Evolutionary conservation across 257 asterid genomes (phyloP), one percentile per base, ranked within the genome.

Genomic region (Solanum bukasovii): DNA sequence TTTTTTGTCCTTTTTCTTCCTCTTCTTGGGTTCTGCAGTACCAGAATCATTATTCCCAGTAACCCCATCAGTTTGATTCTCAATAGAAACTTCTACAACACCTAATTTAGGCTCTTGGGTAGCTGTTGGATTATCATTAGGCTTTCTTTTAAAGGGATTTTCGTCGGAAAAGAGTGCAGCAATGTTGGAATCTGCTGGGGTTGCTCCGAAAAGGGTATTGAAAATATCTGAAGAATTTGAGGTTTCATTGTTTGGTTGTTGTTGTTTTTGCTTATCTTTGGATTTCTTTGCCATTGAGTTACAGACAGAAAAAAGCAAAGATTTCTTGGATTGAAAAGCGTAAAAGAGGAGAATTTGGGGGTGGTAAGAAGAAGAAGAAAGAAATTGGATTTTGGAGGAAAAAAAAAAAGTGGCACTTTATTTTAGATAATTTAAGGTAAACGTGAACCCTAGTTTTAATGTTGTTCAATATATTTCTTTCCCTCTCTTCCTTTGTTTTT

Each of bases 71-170:
- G 75, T 63, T 63, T 23, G 38, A 12, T 9, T 87, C 25, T 40
- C 67, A 29, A 49, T 33, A 14, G 63, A 38, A 74, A 27, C 67
- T 70, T 44, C 38, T n/a, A 8, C 14, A 82, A 70, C 65, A 74
- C 4, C 72, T 86, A 71, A 21, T 31, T 88, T 61, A 18, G 86
- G 35, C 34, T 72, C 89, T 40, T 63, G 89, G 27, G 89, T 70
- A 67, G 49, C 52, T 52, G 78, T 89, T 84, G 90, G 35, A 46
- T 72, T 68, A 88, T 90, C 95, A 25, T 81, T 61, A 34, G 90
- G 86, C 68, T 95, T 93, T 72, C 98, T 90, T 49, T 93, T 91
- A 89, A 97, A 96, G 23, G 98, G 99, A 89, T 97, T 97, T 33
- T 87, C 68, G 25, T 92, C 96, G 21, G 99, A 97, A 90, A 97